Base-by-base conservation (phyloP, 2,329 filamentous ascomycete species). In the Aspergillus ustus region DNA sequence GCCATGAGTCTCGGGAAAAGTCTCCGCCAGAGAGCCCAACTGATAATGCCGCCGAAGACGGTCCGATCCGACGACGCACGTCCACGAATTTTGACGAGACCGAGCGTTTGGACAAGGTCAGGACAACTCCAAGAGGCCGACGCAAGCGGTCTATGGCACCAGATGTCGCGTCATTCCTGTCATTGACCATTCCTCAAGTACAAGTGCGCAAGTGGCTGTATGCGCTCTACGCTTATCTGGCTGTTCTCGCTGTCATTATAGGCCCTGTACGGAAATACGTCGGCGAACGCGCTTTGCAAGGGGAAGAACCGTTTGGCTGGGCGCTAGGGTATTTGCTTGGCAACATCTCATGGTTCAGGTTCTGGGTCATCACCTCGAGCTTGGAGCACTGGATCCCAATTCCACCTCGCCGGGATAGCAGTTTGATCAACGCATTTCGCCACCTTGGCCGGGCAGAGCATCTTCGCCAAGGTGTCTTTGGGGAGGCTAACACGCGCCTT, bases 221-320 rank as follows among this genome's bases (percentile, higher is more conserved):
- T 73, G 92, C 95, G 2, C 75, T 80, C 0, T 95, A 91, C 71
- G 87, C 93, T 19, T 97, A 97, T 74, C 62, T 82, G 0, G 84
- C 87, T 52, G 86, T 96, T 7, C 56, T 89, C 8, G 70, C 80
- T 0, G 85, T 92, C 34, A 86, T 96, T 56, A 77, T 97, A 3
- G 77, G 87, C 3, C 90, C 88, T 0, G 84, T 98, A 29, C 86
- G 93, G 57, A 81, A 82, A 2, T 90, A 92, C 67, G 87, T 98
- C 53, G 79, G 84, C 44, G 77, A 79, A 48, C 82, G 85, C 64
- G 93, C 92, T 15, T 82, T 99, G 1, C 72, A 84, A 37, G 87
- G 87, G 17, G 80, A 87, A 55, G 95, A 99, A 69, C 93, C 95
- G 0, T 86, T 99, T 49, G 92, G 94, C 2, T 99, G 95, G 95